These are phyloP conservation scores for Tranzscheliella williamsii DNA, from an alignment of 1,284 basidiomycete species.

Conservation along the genomic window DNA sequence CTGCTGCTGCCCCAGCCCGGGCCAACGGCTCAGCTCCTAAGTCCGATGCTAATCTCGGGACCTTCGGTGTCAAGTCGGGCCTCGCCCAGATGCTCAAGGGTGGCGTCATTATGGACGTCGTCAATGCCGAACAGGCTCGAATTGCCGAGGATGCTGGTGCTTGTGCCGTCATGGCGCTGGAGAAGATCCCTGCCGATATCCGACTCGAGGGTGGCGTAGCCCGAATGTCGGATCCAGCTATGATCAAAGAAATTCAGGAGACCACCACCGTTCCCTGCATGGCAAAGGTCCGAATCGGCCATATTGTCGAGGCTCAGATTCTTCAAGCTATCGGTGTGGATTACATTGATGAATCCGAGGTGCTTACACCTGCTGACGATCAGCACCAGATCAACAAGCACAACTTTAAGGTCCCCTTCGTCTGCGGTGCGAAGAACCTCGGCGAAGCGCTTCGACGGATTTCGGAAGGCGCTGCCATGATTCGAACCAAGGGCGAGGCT, in stretches of 20 bases:
- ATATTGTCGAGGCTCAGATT: slow-evolving; percentile 78
- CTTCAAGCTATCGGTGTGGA: slow-evolving; percentile 92
- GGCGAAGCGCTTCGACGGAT: slow-evolving; percentile 92
- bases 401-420: slow-evolving; percentile 73
- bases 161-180: slow-evolving; percentile 86
- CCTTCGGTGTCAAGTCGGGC: slow-evolving; percentile 84
- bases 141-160: slow-evolving; percentile 98
- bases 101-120: slow-evolving; percentile 63
- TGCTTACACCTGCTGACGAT: slow-evolving; percentile 86
- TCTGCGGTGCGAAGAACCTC: slow-evolving; percentile 68
- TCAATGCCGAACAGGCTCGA: slow-evolving; percentile 83
- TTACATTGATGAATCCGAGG: slow-evolving; percentile 93
- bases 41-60: slow-evolving; percentile 70
- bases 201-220: slow-evolving; percentile 59
- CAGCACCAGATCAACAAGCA: slow-evolving; percentile 64
- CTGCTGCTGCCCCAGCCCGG: slow-evolving; percentile 26
- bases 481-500: slow-evolving; percentile 68
- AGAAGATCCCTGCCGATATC: slow-evolving; percentile 95
- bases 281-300: slow-evolving; percentile 94
- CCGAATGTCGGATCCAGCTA: slow-evolving; percentile 73
- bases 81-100: slow-evolving; percentile 63
- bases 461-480: slow-evolving; percentile 76
- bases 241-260: slow-evolving; percentile 94
- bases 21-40: slow-evolving; percentile 68
- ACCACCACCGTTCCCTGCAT: slow-evolving; percentile 64